Conservation (phyloP, 768 basidiomycete genomes). For the Suillus sp. region DNA sequence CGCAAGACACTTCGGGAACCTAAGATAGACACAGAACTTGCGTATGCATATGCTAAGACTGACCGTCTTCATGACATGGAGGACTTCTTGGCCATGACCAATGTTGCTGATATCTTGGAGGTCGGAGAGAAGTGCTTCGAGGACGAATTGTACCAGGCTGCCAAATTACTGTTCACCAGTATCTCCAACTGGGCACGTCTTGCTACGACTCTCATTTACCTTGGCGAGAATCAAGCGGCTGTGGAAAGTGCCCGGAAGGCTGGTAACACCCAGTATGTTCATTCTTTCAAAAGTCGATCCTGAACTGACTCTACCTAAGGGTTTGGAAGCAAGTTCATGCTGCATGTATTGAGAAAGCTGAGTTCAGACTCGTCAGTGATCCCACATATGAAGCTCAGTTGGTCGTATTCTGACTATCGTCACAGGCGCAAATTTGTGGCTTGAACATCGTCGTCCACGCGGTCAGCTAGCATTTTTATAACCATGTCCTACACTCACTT, state of each 20-base stretch:
- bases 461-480: constrained; percentile 27
- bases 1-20: constrained; percentile 96
- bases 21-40: constrained; percentile 96
- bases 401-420: constrained; percentile 14
- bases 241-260: constrained; percentile 99
- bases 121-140: constrained; percentile 99
- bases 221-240: constrained; percentile 96
- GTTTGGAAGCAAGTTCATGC: constrained; percentile 99
- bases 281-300: not conserved
- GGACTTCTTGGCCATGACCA: constrained; percentile 97
- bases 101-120: constrained; percentile 94
- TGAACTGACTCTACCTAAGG: constrained; percentile 41
- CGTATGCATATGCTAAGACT: constrained; percentile 97
- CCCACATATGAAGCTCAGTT: not conserved
- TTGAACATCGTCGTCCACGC: constrained; percentile 97
- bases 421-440: constrained; percentile 95
- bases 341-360: constrained; percentile 95
- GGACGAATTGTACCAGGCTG: constrained; percentile 95
- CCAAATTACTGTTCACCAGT: constrained; percentile 92
- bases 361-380: constrained; percentile 79
- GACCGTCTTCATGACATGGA: constrained; percentile 99
- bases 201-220: constrained; percentile 97
- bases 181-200: constrained; percentile 99
- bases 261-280: constrained; percentile 91
- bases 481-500: constrained; percentile 11